Conservation (phyloP, 495 filamentous ascomycete species). For the Articulospora tetracladia region DNA sequence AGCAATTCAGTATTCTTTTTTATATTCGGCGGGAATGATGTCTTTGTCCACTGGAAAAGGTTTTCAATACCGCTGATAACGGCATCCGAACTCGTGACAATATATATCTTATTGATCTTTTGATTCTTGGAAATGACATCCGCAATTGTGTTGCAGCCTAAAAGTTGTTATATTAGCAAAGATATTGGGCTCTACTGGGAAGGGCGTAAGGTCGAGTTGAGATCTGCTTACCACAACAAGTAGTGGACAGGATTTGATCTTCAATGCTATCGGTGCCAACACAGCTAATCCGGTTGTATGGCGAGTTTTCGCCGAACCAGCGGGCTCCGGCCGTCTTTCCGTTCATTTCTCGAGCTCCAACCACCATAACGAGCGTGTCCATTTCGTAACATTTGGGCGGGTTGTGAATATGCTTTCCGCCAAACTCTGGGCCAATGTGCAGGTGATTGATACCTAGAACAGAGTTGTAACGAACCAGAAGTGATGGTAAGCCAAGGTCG, state of each 20-base stretch:
- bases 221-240: background rate
- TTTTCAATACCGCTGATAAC: background rate
- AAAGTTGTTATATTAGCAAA: background rate
- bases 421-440: background rate
- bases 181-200: background rate
- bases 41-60: background rate
- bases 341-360: background rate
- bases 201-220: no score
- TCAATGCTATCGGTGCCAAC: background rate
- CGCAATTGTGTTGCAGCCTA: background rate
- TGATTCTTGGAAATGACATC: background rate
- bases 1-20: background rate
- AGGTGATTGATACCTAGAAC: background rate
- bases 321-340: background rate
- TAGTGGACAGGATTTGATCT: background rate
- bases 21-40: background rate
- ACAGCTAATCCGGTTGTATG: background rate
- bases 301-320: background rate
- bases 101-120: background rate
- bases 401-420: background rate
- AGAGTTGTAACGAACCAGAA: background rate
- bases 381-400: background rate
- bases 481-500: background rate
- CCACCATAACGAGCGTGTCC: background rate
- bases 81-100: background rate